Evolutionary conservation across 345 rosid genomes (phyloP), one percentile per base, ranked within the genome.

Genomic region (Rhodamnia argentea): DNA sequence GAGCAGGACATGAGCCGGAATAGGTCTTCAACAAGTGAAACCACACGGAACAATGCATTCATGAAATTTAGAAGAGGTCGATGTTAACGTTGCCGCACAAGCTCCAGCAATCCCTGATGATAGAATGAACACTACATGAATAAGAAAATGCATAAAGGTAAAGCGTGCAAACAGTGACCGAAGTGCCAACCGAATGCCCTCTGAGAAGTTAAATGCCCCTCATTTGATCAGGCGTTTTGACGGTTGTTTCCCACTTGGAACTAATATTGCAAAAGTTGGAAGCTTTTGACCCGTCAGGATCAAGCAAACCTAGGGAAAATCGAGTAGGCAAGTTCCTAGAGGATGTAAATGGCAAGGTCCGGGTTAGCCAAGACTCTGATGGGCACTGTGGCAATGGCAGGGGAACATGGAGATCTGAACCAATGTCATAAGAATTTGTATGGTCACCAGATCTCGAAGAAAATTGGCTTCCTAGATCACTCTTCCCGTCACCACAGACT

Each of bases 321-420:
- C 88, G 88, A 52, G 91, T 50, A 59, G 92, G 83, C 56, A 91
- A 85, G 55, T 89, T 92, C 87, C 90, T 92, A 6, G 92, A 82
- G 13, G 94, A 85, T 55, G 93, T 86, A 60, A 91, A 84, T 26
- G 98, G 98, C 86, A 96, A 86, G 15, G 99, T 90, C 44, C 95
- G 95, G 89, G 87, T 91, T 83, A 96, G 88, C 99, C 99, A 96
- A 50, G 99, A 95, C 84, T 96, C 98, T 24, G 99, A 90, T 32
- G 99, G 99, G 88, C 98, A 94, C 78, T 94, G 93, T 86, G 98
- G 98, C 62, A 91, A 85, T 84, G 95, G 94, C 84, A 91, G 95
- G 82, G 96, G 91, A 47, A 90, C 91, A 88, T 89, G 95, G 83
- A 90, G 87, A n/a, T 87, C 82, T 47, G 88, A 86, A 82, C 86